A percentile compares a stretch with the other conserved stretches of the same genome.
Conservation (phyloP, 2,329 filamentous ascomycete species). For the Colletotrichum sp. region DNA sequence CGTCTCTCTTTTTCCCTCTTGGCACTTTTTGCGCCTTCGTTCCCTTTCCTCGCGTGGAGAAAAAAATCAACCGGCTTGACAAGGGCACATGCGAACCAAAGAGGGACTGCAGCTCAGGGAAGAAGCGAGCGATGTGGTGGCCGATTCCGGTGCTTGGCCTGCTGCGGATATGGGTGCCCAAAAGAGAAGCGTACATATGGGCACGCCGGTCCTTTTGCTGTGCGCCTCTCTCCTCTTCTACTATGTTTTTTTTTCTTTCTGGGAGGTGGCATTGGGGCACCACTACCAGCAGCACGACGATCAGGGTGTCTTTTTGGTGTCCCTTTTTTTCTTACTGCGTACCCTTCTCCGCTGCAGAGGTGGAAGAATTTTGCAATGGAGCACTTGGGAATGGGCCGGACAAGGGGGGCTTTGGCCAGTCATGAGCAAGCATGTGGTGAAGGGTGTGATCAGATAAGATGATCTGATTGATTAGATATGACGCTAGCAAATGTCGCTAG, state of each 20-base stretch:
- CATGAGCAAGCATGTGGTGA: not conserved
- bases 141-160: constrained; percentile 9
- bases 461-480: constrained; percentile 22
- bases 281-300: not conserved
- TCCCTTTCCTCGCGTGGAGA: not conserved
- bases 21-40: not conserved
- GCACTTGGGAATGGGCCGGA: not conserved
- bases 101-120: not conserved
- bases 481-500: constrained; percentile 13
- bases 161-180: not conserved
- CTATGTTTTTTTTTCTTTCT: not conserved
- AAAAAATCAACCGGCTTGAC: not conserved
- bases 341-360: not conserved
- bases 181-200: not conserved
- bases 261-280: not conserved
- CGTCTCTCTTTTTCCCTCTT: not conserved
- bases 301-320: not conserved
- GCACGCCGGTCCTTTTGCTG: not conserved
- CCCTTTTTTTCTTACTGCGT: not conserved
- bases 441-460: constrained; percentile 21
- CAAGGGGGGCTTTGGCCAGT: constrained; percentile 8
- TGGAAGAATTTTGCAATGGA: constrained; percentile 17
- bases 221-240: not conserved
- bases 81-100: not conserved
- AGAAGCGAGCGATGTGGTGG: not conserved